phyloP scores from a whole-genome alignment of 192 early-diverging fungal species.

The Diversispora eburnea region DNA sequence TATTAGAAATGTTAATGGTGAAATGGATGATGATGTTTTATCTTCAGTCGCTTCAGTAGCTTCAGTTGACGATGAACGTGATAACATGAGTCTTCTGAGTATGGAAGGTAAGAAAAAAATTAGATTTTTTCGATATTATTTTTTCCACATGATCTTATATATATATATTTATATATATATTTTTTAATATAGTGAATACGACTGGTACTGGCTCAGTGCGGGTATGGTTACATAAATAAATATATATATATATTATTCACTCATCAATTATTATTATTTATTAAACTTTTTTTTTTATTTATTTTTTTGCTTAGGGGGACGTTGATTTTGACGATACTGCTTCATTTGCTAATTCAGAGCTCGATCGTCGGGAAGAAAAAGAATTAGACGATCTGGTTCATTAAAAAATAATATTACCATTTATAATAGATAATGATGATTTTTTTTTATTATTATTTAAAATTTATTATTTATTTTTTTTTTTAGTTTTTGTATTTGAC shows the following conservation, averaged over 20 bases:
- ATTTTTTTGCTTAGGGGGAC: conserved; percentile 42
- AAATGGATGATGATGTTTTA: conserved; percentile 20
- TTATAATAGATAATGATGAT: too few relatives aligned
- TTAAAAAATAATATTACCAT: background rate
- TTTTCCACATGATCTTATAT: background rate
- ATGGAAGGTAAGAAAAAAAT: conserved; percentile 44
- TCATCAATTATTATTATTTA: background rate
- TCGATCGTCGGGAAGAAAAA: conserved; percentile 33
- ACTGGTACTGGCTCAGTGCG: conserved; percentile 73
- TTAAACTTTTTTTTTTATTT: background rate
- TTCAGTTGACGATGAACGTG: conserved; percentile 42
- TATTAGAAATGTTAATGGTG: conserved; percentile 31
- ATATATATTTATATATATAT: background rate
- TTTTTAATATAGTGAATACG: conserved; percentile 57
- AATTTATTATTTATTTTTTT: too few relatives aligned
- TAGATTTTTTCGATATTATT: background rate
- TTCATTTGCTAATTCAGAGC: conserved; percentile 40
- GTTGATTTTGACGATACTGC: conserved; percentile 55
- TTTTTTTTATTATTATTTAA: too few relatives aligned
- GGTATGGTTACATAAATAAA: conserved; percentile 32
- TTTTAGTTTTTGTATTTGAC: too few relatives aligned
- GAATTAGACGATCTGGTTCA: background rate
- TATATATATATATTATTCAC: background rate
- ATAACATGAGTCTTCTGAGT: conserved; percentile 64
- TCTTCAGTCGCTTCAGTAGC: conserved; percentile 13